phyloP scores from a whole-genome alignment of 2,329 filamentous ascomycete species.

The Fusarium nanum region DNA sequence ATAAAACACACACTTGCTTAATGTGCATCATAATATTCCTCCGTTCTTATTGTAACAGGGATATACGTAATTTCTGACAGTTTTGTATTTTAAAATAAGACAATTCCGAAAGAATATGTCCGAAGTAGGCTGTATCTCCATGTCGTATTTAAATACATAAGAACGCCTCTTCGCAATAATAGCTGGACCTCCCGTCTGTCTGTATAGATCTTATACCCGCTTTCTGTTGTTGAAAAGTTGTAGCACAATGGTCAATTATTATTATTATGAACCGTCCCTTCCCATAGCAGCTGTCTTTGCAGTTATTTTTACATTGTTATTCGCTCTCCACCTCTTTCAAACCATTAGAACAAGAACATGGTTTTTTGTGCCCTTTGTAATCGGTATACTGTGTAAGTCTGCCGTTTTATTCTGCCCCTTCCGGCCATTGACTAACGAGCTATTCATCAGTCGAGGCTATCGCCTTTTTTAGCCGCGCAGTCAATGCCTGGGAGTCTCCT shows the following conservation, averaged over 20 bases:
- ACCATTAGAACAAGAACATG: not conserved
- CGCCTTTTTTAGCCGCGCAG: not conserved
- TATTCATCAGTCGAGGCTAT: not conserved
- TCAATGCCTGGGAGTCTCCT: not conserved
- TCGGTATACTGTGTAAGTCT: not conserved
- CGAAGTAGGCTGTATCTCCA: no score
- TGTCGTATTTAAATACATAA: no score
- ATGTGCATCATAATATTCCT: no score
- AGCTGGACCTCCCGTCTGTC: no score
- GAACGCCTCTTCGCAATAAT: no score
- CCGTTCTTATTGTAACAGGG: no score
- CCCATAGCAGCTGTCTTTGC: not conserved
- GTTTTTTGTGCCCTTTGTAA: slow-evolving; percentile 3
- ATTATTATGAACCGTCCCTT: slow-evolving; percentile 7
- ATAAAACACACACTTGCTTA: no score
- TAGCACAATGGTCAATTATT: not conserved
- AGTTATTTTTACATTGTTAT: not conserved
- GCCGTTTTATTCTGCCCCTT: no score
- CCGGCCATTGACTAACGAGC: not conserved
- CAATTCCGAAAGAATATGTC: no score
- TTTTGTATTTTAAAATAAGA: no score
- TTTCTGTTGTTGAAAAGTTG: no score
- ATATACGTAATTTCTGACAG: no score
- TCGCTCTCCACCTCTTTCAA: not conserved
- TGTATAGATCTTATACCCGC: not conserved